These are phyloP conservation scores for Platismatia glauca DNA, from an alignment of 495 filamentous ascomycete genomes.

Conservation along the genomic window DNA sequence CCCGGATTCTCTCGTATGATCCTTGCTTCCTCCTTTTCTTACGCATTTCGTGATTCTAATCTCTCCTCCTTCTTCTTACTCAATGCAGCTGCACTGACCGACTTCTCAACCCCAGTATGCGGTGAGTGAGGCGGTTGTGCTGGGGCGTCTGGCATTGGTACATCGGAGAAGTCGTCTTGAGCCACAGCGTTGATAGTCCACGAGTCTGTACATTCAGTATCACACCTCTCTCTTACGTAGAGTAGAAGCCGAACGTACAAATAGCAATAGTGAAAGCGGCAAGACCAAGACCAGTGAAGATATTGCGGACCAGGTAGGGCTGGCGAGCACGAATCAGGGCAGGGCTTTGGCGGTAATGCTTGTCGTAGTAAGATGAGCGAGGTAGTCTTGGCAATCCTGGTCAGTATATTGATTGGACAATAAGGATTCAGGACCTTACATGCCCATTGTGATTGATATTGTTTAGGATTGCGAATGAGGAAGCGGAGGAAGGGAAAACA, in stretches of 20 bases:
- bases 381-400: constrained; percentile 44
- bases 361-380: constrained; percentile 80
- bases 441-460: not conserved
- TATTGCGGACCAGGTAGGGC: constrained; percentile 87
- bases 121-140: constrained; percentile 32
- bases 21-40: not conserved
- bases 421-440: not conserved
- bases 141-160: constrained; percentile 69
- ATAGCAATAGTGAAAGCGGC: constrained; percentile 63
- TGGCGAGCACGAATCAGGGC: constrained; percentile 83
- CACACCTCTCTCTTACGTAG: not conserved
- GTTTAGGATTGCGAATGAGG: not conserved
- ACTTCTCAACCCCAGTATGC: constrained; percentile 17
- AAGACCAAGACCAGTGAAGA: constrained; percentile 60
- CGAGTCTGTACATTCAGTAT: constrained; percentile 47
- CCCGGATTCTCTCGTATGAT: not conserved
- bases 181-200: constrained; percentile 85
- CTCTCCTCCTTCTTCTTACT: constrained; percentile 13
- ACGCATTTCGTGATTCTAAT: not conserved
- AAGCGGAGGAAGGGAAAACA: not conserved
- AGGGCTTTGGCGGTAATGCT: constrained; percentile 65
- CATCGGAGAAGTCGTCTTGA: constrained; percentile 97
- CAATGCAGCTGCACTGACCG: constrained; percentile 14
- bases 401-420: not conserved
- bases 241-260: constrained; percentile 50